Conservation (phyloP, 768 basidiomycete species). For the Nidula microcarpa region DNA sequence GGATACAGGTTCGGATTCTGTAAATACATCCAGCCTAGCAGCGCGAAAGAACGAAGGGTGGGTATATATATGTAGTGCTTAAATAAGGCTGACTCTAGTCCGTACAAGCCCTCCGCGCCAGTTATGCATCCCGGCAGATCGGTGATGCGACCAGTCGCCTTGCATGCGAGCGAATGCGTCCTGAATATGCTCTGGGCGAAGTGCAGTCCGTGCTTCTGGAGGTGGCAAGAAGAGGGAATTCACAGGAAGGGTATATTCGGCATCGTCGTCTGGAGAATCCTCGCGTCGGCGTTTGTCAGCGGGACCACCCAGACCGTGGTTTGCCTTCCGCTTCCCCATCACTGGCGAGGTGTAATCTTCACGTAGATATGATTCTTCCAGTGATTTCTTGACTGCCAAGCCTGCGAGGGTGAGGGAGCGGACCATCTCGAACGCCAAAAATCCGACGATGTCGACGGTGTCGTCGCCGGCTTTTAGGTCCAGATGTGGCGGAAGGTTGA, state of each 20-base stretch:
- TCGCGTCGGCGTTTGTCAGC: slow-evolving; percentile 54
- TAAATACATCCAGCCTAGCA: slow-evolving; percentile 2
- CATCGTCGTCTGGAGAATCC: slow-evolving; percentile 58
- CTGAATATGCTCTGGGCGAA: slow-evolving; percentile 84
- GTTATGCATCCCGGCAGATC: slow-evolving; percentile 85
- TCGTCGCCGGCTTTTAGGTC: slow-evolving; percentile 92
- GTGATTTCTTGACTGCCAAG: slow-evolving; percentile 74
- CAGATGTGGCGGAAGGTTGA: slow-evolving; percentile 82
- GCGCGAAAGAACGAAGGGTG: slow-evolving; percentile 11
- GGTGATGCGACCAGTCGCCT: slow-evolving; percentile 74
- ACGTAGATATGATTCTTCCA: slow-evolving; percentile 67
- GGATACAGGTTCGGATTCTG: background rate
- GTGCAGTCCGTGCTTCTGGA: slow-evolving; percentile 72
- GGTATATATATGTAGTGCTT: slow-evolving; percentile 7
- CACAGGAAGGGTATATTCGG: slow-evolving; percentile 60
- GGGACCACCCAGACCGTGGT: slow-evolving; percentile 33
- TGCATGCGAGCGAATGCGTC: slow-evolving; percentile 93
- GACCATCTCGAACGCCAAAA: slow-evolving; percentile 97
- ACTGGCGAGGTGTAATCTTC: slow-evolving; percentile 66
- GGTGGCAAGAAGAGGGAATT: slow-evolving; percentile 80
- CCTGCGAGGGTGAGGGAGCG: slow-evolving; percentile 89
- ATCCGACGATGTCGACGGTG: slow-evolving; percentile 94
- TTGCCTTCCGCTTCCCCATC: slow-evolving; percentile 68
- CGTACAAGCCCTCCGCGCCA: slow-evolving; percentile 85
- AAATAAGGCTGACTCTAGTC: slow-evolving; percentile 79